A percentile compares a stretch with the other conserved stretches of the same genome.
Conservation (phyloP, 129 eudicot genomes). For the Pseudognaphalium luteoalbum region DNA sequence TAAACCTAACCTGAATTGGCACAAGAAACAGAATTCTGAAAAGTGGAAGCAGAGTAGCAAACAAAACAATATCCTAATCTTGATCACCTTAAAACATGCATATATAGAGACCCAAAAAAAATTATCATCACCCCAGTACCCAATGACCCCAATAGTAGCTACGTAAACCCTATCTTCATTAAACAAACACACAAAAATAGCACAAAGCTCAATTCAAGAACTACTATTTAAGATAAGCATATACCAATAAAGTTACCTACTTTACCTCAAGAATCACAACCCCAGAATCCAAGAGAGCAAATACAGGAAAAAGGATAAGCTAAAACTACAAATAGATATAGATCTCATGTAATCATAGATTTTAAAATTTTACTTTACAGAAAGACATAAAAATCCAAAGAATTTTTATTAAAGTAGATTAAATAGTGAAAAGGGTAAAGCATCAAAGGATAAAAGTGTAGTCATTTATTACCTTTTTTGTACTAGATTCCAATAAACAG, state of each 20-base stretch:
- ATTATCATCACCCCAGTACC: conserved; percentile 19
- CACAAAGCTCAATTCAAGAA: conserved; percentile 35
- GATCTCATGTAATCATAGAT: conserved; percentile 41
- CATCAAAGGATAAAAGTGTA: conserved; percentile 24
- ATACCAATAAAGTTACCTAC: conserved; percentile 41
- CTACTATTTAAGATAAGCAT: conserved; percentile 9
- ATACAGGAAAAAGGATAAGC: conserved; percentile 37
- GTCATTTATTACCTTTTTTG: conserved; percentile 21
- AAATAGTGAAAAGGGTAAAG: conserved; percentile 41
- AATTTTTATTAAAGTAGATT: conserved; percentile 28
- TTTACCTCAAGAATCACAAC: conserved; percentile 33
- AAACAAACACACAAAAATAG: conserved; percentile 13
- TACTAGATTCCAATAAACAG: conserved; percentile 32
- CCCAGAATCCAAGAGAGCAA: conserved; percentile 51
- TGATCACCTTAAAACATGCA: conserved; percentile 28
- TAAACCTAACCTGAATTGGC: conserved; percentile 25
- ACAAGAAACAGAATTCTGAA: conserved; percentile 9
- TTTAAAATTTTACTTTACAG: background rate
- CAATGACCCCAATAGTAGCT: conserved; percentile 17
- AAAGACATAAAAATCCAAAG: conserved; percentile 28
- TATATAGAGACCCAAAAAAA: conserved; percentile 23
- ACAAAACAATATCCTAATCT: conserved; percentile 33
- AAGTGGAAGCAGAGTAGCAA: conserved; percentile 25
- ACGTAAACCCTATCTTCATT: conserved; percentile 9
- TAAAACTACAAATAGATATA: conserved; percentile 22